A percentile compares a stretch with the other conserved stretches of the same genome.
Conservation (phyloP, 768 basidiomycete species). For the Phlebiopsis gigantea region DNA sequence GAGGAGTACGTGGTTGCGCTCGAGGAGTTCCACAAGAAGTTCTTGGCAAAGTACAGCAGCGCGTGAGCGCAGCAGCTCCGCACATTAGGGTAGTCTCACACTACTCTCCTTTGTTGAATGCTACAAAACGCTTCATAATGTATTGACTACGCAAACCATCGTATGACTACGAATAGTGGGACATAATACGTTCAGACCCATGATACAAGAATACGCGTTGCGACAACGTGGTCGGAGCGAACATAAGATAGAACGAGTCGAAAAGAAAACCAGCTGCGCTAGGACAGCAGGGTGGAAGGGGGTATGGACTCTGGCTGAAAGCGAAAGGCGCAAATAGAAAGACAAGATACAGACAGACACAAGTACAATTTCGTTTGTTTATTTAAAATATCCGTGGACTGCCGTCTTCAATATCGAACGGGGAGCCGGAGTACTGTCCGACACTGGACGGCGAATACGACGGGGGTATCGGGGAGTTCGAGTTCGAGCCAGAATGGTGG, state of each 20-base stretch:
- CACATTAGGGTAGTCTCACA: neutral
- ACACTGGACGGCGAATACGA: neutral
- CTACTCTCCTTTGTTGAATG: neutral
- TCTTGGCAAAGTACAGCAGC: constrained; percentile 44
- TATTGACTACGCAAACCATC: neutral
- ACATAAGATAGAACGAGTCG: neutral
- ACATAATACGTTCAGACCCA: neutral
- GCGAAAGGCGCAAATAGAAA: neutral
- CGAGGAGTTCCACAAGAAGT: constrained; percentile 66
- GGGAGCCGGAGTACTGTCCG: neutral
- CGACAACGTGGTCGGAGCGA: neutral
- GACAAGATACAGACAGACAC: neutral
- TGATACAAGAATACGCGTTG: neutral
- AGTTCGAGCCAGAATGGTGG: neutral
- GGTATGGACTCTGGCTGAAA: neutral
- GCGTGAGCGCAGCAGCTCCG: neutral
- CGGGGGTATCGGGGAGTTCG: constrained; percentile 5
- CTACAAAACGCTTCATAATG: neutral
- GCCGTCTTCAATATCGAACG: constrained; percentile 3
- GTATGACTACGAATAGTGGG: neutral
- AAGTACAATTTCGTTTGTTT: neutral
- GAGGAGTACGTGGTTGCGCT: constrained; percentile 88
- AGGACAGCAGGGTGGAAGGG: neutral
- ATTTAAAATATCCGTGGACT: constrained; percentile 10
- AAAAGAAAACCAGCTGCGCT: neutral